phyloP scores from a whole-genome alignment of 768 basidiomycete species.

The Tulasnella calospora region DNA sequence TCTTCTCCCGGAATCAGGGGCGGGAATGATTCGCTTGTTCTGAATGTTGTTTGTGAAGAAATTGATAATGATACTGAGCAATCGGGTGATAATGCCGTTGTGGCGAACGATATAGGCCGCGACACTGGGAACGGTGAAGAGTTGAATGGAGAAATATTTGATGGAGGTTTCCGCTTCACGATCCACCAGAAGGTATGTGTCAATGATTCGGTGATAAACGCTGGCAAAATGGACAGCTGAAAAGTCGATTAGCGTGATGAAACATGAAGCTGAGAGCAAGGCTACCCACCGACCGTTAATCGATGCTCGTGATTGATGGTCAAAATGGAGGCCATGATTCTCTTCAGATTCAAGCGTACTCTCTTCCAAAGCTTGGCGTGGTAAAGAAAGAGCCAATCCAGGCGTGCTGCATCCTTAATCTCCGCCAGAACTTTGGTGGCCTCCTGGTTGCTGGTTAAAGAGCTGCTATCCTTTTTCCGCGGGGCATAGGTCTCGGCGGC shows the following conservation, averaged over 20 bases:
- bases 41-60: constrained; percentile 91
- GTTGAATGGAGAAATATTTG: constrained; percentile 86
- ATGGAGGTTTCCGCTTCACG: constrained; percentile 93
- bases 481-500: constrained; percentile 63
- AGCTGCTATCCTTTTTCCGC: constrained; percentile 50
- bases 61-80: constrained; percentile 77
- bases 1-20: constrained; percentile 34
- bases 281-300: constrained; percentile 62
- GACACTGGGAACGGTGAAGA: constrained; percentile 88
- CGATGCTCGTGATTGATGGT: constrained; percentile 70
- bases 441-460: constrained; percentile 41
- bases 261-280: neutral
- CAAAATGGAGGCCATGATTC: constrained; percentile 71
- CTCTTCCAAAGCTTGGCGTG: constrained; percentile 83
- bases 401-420: constrained; percentile 50
- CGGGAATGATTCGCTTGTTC: constrained; percentile 58
- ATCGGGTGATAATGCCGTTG: constrained; percentile 65
- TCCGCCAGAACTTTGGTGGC: constrained; percentile 38
- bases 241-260: neutral
- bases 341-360: constrained; percentile 72
- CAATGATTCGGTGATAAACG: constrained; percentile 80
- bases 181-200: constrained; percentile 87
- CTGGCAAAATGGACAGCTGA: constrained; percentile 77
- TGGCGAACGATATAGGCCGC: constrained; percentile 70
- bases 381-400: constrained; percentile 74